Evolutionary conservation across 2,329 filamentous ascomycete species (phyloP).

Genomic region (Pezicula carpinea): DNA sequence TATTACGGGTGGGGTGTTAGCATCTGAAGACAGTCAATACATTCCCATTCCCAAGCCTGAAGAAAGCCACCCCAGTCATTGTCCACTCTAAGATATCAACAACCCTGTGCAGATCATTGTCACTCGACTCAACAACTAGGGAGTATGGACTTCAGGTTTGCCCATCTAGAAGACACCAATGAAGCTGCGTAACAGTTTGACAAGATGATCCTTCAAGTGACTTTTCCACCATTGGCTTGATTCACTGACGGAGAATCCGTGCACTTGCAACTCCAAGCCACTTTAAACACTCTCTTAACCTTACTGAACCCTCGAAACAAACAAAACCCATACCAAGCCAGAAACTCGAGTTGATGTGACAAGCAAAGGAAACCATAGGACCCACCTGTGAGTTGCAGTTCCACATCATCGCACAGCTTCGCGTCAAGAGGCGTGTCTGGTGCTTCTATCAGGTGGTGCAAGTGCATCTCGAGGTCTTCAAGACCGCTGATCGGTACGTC

Average conservation of each 20-base stretch:
- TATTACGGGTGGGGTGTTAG: conserved; percentile 48
- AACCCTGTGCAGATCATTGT: too few species aligned
- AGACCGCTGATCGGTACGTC: conserved; percentile 46
- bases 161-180: too few species aligned
- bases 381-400: conserved; percentile 52
- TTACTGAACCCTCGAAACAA: neutral
- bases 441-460: conserved; percentile 44
- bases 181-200: too few species aligned
- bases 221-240: too few species aligned
- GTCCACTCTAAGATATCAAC: neutral
- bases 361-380: neutral
- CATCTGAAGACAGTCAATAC: conserved; percentile 33
- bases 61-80: neutral
- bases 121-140: too few species aligned
- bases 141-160: too few species aligned
- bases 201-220: too few species aligned
- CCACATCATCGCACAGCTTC: conserved; percentile 54
- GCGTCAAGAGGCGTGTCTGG: conserved; percentile 38
- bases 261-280: too few species aligned
- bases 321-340: neutral
- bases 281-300: too few species aligned
- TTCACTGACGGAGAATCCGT: too few species aligned
- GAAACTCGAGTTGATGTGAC: neutral
- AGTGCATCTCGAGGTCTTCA: conserved; percentile 48
- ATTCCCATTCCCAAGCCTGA: neutral